Base-by-base conservation (phyloP, 2,329 filamentous ascomycete genomes). In the Atkinsonella texensis region DNA sequence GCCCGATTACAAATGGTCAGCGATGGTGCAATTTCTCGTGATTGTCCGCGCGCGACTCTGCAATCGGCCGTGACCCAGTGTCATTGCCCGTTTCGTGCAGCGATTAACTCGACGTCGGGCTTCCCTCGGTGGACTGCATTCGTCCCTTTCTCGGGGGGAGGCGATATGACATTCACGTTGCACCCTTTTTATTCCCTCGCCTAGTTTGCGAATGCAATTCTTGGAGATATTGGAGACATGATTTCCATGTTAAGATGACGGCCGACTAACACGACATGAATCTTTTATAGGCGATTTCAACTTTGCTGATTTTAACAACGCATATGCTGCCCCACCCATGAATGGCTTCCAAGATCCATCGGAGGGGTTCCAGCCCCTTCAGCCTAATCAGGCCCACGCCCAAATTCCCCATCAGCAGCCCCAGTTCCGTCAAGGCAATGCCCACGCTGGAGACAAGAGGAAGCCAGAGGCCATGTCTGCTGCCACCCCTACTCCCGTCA, bases 11-110 rank as follows among this genome's bases (percentile, higher is more conserved):
- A 71, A 74, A 72, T 73, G 64, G 63, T 59, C 59, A 63, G 59
- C 66, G 71, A 81, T 81, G 76, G 73, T 75, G 78, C 75, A 73
- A 81, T 81, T 76, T 66, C 77, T 71, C 76, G 76, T 80, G 77
- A 80, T 72, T 68, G 70, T 54, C 58, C 55, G 54, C 42, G 17
- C 31, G 46, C 52, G 17, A 18, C n/a, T 47, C 28, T n/a, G 35
- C 18, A 28, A 31, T 18, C 23, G 28, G 23, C 46, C 31, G 28
- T 28, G 17, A 18, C 9, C 31, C 40, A 45, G 18, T 40, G 15
- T 15, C 23, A 33, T 38, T 33, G 31, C 45, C n/a, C 12, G 39
- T 18, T 33, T 23, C 15, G 28, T 15, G 4, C 28, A 17, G 48
- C 32, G 42, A 33, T n/a, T 39, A 17, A 41, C 32, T 50, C 31